Evolutionary conservation across 805 yeast species (phyloP), one percentile per base, ranked within the genome.

Genomic region (Candida montana): DNA sequence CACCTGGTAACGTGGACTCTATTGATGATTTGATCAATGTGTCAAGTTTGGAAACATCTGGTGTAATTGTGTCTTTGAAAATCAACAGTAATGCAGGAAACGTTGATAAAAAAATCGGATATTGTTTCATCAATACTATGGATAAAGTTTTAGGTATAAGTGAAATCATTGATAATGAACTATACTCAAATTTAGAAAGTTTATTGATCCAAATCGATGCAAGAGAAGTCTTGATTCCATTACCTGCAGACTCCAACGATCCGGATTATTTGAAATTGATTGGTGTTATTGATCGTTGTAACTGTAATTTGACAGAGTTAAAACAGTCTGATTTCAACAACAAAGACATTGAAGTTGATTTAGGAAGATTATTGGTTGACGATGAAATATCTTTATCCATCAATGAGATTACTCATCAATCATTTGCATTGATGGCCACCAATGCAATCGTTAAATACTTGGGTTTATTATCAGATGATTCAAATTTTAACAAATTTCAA

Each of bases 1-100:
- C 95, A 1, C 97, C 98, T 0, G 99, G 99, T 6, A 90, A 93
- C 61, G 65, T 90, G 37, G 85, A 81, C 44, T 79, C 71, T 33
- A 76, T 84, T 35, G 96, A 86, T 50, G 89, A 83, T 27, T 64
- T 87, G 62, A 68, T 88, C 48, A 65, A 65, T 39, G 58, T 67
- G 3, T 65, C 74, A 10, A 42, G 49, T 12, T 61, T 69, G 26
- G 74, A 40, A 24, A 37, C 31, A 17, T 37, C 82, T 0, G 71
- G 81, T 12, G 75, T 81, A 33, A 72, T 79, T 12, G 77, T 67
- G 12, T 59, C 69, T 13, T 37, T 68, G 41, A 68, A 67, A 40
- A 41, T 67, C 5, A 57, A 55, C 15, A 52, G 57, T 30, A 61
- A 58, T 35, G 10, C 31, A 24, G 47, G 63, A 1, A 65, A 61